Conservation (phyloP, 169 alveolate genomes). For the Haemoproteus tartakovskyi region DNA sequence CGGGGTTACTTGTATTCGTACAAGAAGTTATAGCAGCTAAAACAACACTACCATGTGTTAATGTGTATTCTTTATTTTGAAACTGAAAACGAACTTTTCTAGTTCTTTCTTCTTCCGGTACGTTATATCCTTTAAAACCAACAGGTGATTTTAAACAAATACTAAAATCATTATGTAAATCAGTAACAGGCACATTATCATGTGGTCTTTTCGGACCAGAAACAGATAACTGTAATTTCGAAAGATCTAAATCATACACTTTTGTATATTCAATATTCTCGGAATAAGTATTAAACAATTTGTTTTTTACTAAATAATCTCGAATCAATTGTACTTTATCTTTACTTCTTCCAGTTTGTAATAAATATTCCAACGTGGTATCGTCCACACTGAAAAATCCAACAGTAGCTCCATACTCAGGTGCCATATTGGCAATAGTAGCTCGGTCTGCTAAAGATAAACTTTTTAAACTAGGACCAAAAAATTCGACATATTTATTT, state of each 20-base stretch:
- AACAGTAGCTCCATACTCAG: constrained; percentile 96
- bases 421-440: constrained; percentile 96
- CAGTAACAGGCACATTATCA: constrained; percentile 88
- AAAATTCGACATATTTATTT: constrained; percentile 95
- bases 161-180: constrained; percentile 86
- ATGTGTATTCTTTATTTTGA: constrained; percentile 72
- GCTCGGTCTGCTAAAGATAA: constrained; percentile 92
- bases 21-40: constrained; percentile 96
- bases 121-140: constrained; percentile 85
- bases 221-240: constrained; percentile 89
- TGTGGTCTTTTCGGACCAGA: constrained; percentile 98
- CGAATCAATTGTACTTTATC: constrained; percentile 85
- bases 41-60: constrained; percentile 92
- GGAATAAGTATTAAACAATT: constrained; percentile 47
- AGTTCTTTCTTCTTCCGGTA: constrained; percentile 63
- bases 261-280: constrained; percentile 74
- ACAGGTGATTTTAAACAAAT: constrained; percentile 73
- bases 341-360: constrained; percentile 87
- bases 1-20: constrained; percentile 96
- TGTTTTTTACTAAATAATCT: constrained; percentile 76
- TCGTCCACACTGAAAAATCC: constrained; percentile 95
- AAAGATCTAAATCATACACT: constrained; percentile 85
- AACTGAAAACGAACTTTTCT: constrained; percentile 61
- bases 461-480: constrained; percentile 87
- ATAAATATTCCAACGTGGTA: constrained; percentile 86